Percentiles rank a stretch among this genome's conserved stretches.
These are phyloP conservation scores for Mallotus nudiflorus DNA, from an alignment of 345 rosid species.

Conservation along the genomic window DNA sequence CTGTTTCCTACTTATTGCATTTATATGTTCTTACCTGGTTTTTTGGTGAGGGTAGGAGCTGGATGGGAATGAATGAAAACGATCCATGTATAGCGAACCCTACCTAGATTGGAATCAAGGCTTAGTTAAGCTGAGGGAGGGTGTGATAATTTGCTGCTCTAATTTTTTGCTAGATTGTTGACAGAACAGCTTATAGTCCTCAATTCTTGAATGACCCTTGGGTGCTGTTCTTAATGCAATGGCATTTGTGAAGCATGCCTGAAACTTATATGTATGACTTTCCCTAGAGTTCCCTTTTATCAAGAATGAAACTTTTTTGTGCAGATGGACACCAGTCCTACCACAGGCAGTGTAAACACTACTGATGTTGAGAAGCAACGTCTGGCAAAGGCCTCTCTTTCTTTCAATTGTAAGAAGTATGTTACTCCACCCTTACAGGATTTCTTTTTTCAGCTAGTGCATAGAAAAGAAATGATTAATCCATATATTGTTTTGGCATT, in stretches of 20 bases:
- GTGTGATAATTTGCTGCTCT: neutral
- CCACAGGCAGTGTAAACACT: conserved; percentile 91
- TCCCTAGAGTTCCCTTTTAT: conserved; percentile 2
- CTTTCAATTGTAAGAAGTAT: conserved; percentile 95
- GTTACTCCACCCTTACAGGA: conserved; percentile 23
- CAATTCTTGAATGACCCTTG: too few species aligned
- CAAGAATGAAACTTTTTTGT: conserved; percentile 14
- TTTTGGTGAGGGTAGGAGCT: neutral
- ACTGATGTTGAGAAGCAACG: conserved; percentile 79
- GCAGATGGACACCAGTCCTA: conserved; percentile 97
- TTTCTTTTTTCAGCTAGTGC: too few species aligned
- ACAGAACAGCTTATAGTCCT: neutral
- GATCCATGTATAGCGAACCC: neutral
- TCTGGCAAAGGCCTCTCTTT: conserved; percentile 85
- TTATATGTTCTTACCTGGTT: neutral
- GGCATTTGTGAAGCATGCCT: neutral
- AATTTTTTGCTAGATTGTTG: neutral
- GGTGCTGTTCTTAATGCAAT: neutral
- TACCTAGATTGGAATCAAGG: too few species aligned
- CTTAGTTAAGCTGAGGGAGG: neutral
- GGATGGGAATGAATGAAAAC: too few species aligned
- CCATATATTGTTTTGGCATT: neutral
- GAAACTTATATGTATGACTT: conserved; percentile 17
- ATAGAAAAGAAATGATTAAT: too few species aligned
- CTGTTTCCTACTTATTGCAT: neutral